Conservation (phyloP, 441 rosid genomes). For the Croton setiger region DNA sequence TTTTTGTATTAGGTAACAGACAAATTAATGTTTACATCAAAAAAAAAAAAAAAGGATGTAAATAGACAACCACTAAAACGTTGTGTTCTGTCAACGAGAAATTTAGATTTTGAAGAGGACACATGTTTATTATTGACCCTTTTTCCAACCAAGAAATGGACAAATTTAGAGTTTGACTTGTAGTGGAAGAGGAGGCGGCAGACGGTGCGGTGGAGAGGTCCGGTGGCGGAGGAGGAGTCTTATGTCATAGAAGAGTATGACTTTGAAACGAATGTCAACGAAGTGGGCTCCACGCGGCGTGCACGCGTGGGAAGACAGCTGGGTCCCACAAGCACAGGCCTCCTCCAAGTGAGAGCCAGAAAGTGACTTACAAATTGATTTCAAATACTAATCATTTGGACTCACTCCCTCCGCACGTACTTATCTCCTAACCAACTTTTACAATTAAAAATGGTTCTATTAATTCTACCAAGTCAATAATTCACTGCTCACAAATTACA, state of each 20-base stretch:
- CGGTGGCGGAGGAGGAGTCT: neutral
- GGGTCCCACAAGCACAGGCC: slow-evolving; percentile 35
- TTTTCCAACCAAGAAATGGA: neutral
- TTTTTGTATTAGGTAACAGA: neutral
- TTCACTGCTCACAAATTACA: too few relatives aligned
- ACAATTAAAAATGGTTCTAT: too few relatives aligned
- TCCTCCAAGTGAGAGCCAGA: too few relatives aligned
- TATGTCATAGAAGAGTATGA: slow-evolving; percentile 16
- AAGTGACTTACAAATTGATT: too few relatives aligned
- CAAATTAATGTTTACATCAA: neutral
- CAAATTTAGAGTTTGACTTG: slow-evolving; percentile 7
- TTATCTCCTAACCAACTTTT: too few relatives aligned
- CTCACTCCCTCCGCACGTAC: too few relatives aligned
- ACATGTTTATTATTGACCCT: neutral
- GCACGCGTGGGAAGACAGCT: slow-evolving; percentile 73
- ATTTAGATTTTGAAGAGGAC: slow-evolving; percentile 5
- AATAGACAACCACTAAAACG: slow-evolving; percentile 20
- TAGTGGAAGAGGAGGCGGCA: neutral
- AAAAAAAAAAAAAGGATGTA: neutral
- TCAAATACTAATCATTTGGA: too few relatives aligned
- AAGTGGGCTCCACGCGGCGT: slow-evolving; percentile 74
- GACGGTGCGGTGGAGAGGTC: too few relatives aligned
- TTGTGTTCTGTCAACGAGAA: neutral
- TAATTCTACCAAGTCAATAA: too few relatives aligned
- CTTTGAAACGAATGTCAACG: slow-evolving; percentile 43